Evolutionary conservation across 768 basidiomycete genomes (phyloP).

Genomic region (Tricholoma sp.): DNA sequence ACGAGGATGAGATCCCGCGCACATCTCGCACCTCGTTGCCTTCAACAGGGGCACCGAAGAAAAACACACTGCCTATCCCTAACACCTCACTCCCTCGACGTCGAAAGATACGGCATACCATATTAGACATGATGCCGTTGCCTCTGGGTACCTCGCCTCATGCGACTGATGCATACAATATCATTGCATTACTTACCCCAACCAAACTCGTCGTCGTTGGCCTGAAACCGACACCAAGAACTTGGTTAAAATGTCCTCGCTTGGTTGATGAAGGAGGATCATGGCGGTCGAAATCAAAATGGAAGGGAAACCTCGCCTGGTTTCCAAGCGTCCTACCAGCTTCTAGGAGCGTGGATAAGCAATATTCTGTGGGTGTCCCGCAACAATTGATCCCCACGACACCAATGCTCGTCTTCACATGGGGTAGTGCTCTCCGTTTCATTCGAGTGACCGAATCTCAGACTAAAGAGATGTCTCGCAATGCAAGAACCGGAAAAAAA

Average conservation of each 20-base stretch:
- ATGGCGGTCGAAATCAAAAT: conserved; percentile 38
- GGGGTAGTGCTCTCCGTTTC: conserved; percentile 67
- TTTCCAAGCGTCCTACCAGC: conserved; percentile 54
- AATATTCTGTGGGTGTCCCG: conserved; percentile 10
- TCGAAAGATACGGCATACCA: conserved; percentile 52
- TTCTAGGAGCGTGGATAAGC: conserved; percentile 15
- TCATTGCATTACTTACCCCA: conserved; percentile 84
- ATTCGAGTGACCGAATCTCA: conserved; percentile 61
- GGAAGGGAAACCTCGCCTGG: conserved; percentile 74
- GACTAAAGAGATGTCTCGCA: conserved; percentile 42
- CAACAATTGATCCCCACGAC: conserved; percentile 24
- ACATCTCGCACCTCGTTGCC: conserved; percentile 6
- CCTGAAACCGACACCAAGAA: conserved; percentile 85
- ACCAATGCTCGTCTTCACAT: conserved; percentile 79
- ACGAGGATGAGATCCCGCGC: conserved; percentile 37
- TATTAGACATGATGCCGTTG: conserved; percentile 76
- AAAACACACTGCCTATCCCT: conserved; percentile 4
- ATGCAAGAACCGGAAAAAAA: conserved; percentile 55
- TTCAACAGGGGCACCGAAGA: conserved; percentile 4
- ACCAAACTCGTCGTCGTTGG: conserved; percentile 92
- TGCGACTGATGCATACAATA: conserved; percentile 70
- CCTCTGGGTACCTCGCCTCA: conserved; percentile 74
- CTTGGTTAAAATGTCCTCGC: conserved; percentile 80
- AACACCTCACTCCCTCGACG: conserved; percentile 33
- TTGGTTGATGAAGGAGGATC: conserved; percentile 39